Percentiles rank a stretch among this genome's conserved stretches.
These are phyloP conservation scores for sorghum (Sorghum bicolor) DNA, from an alignment of 176 grass and related monocot species.

Conservation along the genomic window Sorghum_bicolor_NCBIv3 NC_012875.2:52421001-52421500, in stretches of 20 bases:
- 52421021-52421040: conserved; percentile 21
- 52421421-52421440: conserved; percentile 19
- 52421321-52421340: conserved; percentile 33
- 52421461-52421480: not conserved
- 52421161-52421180: conserved; percentile 36
- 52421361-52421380: conserved; percentile 15
- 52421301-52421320: conserved; percentile 29
- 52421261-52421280: not conserved
- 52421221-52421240: conserved; percentile 30
- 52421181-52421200: conserved; percentile 28
- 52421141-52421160: conserved; percentile 18
- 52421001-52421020: conserved; percentile 14
- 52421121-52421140: not conserved
- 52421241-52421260: conserved; percentile 21
- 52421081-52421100: conserved; percentile 20
- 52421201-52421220: conserved; percentile 3
- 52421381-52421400: conserved; percentile 24
- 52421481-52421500: conserved; percentile 8
- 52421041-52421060: not conserved
- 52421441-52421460: conserved; percentile 25
- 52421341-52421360: conserved; percentile 8
- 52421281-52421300: conserved; percentile 34
- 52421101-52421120: not conserved
- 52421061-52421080: conserved; percentile 32
- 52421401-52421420: conserved; percentile 21